These are phyloP conservation scores for Ogataea allantospora DNA, from an alignment of 805 yeast species.

Conservation along the genomic window DNA sequence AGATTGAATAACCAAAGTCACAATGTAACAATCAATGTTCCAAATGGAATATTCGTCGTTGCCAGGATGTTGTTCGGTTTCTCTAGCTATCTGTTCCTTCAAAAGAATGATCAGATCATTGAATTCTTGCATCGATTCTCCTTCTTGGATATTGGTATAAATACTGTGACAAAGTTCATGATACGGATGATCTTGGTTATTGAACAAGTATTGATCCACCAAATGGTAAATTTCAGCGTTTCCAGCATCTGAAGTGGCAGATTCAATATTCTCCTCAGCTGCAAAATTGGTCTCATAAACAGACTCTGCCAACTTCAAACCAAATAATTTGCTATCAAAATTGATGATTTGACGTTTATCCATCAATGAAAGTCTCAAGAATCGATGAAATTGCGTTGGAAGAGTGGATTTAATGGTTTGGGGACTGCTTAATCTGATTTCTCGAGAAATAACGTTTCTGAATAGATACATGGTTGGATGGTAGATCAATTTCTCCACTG, in stretches of 20 bases:
- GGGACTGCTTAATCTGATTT: slow-evolving; percentile 76
- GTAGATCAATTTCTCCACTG: slow-evolving; percentile 43
- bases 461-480: slow-evolving; percentile 78
- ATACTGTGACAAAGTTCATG: slow-evolving; percentile 34
- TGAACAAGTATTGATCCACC: slow-evolving; percentile 34
- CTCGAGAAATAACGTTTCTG: slow-evolving; percentile 77
- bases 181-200: slow-evolving; percentile 33
- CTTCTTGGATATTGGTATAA: slow-evolving; percentile 34
- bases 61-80: slow-evolving; percentile 4
- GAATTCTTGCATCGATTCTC: slow-evolving; percentile 30
- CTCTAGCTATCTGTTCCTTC: slow-evolving; percentile 19
- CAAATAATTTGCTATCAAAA: slow-evolving; percentile 39
- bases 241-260: slow-evolving; percentile 22
- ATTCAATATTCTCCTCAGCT: slow-evolving; percentile 21
- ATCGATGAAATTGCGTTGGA: slow-evolving; percentile 53
- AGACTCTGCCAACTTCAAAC: slow-evolving; percentile 26
- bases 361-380: slow-evolving; percentile 44
- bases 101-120: slow-evolving; percentile 26
- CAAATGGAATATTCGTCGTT: slow-evolving; percentile 16
- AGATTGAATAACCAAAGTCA: slow-evolving; percentile 65
- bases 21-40: slow-evolving; percentile 41
- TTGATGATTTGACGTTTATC: slow-evolving; percentile 33
- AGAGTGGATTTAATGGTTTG: slow-evolving; percentile 70
- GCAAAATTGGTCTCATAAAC: slow-evolving; percentile 17
- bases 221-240: slow-evolving; percentile 32